These are phyloP conservation scores for Podaxis sp. DNA, from an alignment of 768 basidiomycete species.

Conservation along the genomic window DNA sequence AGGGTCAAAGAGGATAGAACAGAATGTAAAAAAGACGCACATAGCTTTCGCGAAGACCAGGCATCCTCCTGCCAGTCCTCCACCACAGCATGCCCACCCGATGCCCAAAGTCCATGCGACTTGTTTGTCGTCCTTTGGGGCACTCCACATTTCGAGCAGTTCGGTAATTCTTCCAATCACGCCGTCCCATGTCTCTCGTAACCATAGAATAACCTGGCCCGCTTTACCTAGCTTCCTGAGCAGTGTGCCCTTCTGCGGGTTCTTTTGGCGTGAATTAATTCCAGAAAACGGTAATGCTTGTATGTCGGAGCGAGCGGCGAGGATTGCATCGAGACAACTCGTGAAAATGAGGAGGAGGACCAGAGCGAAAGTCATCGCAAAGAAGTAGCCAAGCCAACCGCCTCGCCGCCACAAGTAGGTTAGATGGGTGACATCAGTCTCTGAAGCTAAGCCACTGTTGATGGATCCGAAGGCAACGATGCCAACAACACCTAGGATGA, in stretches of 20 bases:
- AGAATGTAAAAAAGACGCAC: constrained; percentile 37
- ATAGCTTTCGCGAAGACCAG: constrained; percentile 79
- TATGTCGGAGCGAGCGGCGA: constrained; percentile 69
- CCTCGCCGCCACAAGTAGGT: constrained; percentile 82
- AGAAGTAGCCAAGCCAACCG: constrained; percentile 92
- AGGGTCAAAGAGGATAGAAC: background rate
- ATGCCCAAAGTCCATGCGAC: constrained; percentile 92
- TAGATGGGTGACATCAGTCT: constrained; percentile 74
- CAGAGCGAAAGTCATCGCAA: constrained; percentile 72
- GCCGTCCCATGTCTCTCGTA: constrained; percentile 42
- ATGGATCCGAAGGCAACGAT: constrained; percentile 87
- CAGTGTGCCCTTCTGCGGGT: constrained; percentile 1
- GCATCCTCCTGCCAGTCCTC: constrained; percentile 85
- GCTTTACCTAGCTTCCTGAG: constrained; percentile 23
- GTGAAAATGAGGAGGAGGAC: constrained; percentile 66
- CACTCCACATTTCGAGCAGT: constrained; percentile 73
- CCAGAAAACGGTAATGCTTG: constrained; percentile 54
- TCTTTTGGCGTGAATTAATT: constrained; percentile 17
- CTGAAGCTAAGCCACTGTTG: constrained; percentile 73
- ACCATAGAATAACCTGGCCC: constrained; percentile 22
- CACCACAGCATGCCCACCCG: constrained; percentile 91
- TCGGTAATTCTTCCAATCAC: constrained; percentile 56
- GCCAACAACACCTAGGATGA: constrained; percentile 82
- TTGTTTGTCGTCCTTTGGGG: constrained; percentile 78
- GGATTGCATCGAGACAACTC: constrained; percentile 70